phyloP scores from a whole-genome alignment of 371 early-diverging fungal species.

The Circinella umbellata region DNA sequence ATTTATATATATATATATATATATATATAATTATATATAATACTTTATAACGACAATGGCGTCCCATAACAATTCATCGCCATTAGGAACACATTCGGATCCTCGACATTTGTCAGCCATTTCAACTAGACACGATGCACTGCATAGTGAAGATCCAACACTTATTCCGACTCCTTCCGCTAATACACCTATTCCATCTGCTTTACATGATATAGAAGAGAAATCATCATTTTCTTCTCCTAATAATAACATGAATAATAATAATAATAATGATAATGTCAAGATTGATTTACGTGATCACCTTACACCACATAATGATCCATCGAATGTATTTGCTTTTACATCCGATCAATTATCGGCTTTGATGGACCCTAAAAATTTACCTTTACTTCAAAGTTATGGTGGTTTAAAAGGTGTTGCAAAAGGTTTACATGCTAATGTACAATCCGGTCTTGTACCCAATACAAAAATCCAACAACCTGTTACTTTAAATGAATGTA shows the following conservation, averaged over 20 bases:
- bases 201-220: conserved; percentile 4
- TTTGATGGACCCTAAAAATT: conserved; percentile 64
- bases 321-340: conserved; percentile 59
- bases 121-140: conserved; percentile 15
- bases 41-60: conserved; percentile 10
- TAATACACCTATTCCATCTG: conserved; percentile 16
- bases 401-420: conserved; percentile 61
- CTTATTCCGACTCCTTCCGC: conserved; percentile 18
- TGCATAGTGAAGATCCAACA: conserved; percentile 23
- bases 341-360: conserved; percentile 52
- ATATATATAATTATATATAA: conserved; percentile 1
- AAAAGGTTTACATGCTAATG: conserved; percentile 59
- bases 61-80: conserved; percentile 16
- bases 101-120: conserved; percentile 17
- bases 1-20: too few relatives aligned
- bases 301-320: conserved; percentile 46
- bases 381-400: conserved; percentile 45
- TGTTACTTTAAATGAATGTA: conserved; percentile 32
- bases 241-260: background rate
- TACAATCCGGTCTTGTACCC: conserved; percentile 49
- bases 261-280: conserved; percentile 9
- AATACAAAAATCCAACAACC: conserved; percentile 26
- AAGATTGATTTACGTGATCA: conserved; percentile 26
- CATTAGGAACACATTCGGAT: conserved; percentile 14
- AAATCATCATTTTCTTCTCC: background rate